Conservation (phyloP, 2,329 filamentous ascomycete species). For the Ilyonectria mors-panacis region DNA sequence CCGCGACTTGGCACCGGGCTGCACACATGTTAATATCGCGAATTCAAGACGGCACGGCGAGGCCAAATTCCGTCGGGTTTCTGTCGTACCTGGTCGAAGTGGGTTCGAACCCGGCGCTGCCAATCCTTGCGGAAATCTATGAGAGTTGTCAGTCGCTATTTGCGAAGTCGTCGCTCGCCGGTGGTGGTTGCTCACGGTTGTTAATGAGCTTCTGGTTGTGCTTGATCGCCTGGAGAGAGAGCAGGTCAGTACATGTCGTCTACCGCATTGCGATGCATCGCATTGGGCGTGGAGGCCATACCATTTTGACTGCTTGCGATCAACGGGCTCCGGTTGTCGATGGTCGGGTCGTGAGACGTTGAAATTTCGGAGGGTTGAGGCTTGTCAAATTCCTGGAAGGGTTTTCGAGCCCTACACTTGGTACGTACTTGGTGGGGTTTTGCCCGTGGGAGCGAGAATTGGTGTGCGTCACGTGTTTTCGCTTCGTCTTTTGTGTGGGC, state of each 20-base stretch:
- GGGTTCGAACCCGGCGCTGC: slow-evolving; percentile 98
- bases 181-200: slow-evolving; percentile 79
- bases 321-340: slow-evolving; percentile 62
- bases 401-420: slow-evolving; percentile 59
- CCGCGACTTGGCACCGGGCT: slow-evolving; percentile 97
- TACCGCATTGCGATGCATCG: slow-evolving; percentile 38
- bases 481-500: background rate
- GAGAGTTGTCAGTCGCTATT: slow-evolving; percentile 57
- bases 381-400: slow-evolving; percentile 60
- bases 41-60: slow-evolving; percentile 36
- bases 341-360: slow-evolving; percentile 58
- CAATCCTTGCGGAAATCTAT: slow-evolving; percentile 99
- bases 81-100: slow-evolving; percentile 97
- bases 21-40: slow-evolving; percentile 55
- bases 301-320: slow-evolving; percentile 71
- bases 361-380: slow-evolving; percentile 56
- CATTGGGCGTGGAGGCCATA: slow-evolving; percentile 53
- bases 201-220: slow-evolving; percentile 99
- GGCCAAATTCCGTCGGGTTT: slow-evolving; percentile 32
- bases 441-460: slow-evolving; percentile 32
- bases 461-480: slow-evolving; percentile 44
- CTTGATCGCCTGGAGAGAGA: slow-evolving; percentile 86
- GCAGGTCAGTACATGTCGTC: slow-evolving; percentile 48
- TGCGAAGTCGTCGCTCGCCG: slow-evolving; percentile 48
- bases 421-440: slow-evolving; percentile 54